Conservation (phyloP, 75 land plant species). For the Sequoiadendron giganteum region DNA sequence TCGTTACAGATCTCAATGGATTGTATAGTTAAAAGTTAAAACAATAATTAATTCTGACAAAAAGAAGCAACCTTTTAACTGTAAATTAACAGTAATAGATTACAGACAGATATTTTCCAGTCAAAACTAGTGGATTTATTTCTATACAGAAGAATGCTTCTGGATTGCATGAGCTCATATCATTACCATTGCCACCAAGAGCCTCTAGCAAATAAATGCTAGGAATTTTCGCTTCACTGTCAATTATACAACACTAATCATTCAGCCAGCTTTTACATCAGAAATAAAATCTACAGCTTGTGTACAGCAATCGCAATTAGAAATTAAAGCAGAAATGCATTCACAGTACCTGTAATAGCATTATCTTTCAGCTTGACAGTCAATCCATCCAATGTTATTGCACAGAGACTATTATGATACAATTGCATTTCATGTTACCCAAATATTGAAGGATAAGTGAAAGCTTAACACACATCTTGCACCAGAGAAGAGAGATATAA, state of each 20-base stretch:
- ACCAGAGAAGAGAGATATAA: not conserved
- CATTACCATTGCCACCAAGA: too few species aligned
- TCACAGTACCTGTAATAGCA: not conserved
- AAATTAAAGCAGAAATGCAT: not conserved
- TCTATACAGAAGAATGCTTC: too few species aligned
- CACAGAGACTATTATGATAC: constrained; percentile 3
- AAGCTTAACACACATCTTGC: not conserved
- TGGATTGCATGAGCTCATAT: too few species aligned
- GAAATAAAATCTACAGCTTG: not conserved
- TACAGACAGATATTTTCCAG: too few species aligned
- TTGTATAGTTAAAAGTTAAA: too few species aligned
- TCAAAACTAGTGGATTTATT: too few species aligned
- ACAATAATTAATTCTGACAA: too few species aligned
- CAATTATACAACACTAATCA: not conserved
- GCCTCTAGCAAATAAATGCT: not conserved
- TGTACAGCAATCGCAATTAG: not conserved
- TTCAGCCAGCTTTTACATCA: not conserved
- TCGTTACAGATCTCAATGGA: too few species aligned
- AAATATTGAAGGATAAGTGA: not conserved
- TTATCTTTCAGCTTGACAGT: not conserved
- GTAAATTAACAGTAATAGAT: too few species aligned
- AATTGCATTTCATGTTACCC: not conserved
- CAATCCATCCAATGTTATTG: not conserved
- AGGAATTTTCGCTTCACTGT: not conserved
- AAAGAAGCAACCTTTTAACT: too few species aligned